phyloP scores from a whole-genome alignment of 2,329 filamentous ascomycete species.

The Aschersonia sp. region DNA sequence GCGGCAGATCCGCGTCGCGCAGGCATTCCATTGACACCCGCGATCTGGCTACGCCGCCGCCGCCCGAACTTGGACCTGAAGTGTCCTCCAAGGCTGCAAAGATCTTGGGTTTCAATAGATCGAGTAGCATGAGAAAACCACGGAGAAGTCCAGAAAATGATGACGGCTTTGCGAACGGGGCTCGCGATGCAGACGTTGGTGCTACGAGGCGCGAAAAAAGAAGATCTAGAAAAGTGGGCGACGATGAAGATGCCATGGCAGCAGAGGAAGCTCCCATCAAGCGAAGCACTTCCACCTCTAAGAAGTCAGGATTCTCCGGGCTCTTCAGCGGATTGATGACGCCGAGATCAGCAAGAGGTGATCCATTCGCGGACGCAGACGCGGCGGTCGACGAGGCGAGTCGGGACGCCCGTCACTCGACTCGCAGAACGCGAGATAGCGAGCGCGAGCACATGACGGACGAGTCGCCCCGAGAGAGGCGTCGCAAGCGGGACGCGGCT shows the following conservation, averaged over 20 bases:
- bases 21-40: constrained; percentile 52
- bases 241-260: constrained; percentile 25
- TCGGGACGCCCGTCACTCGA: constrained; percentile 45
- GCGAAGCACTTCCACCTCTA: constrained; percentile 22
- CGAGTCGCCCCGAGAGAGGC: constrained; percentile 40
- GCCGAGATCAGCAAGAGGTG: constrained; percentile 28
- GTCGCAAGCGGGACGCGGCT: constrained; percentile 40
- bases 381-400: constrained; percentile 36
- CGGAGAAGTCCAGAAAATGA: constrained; percentile 33
- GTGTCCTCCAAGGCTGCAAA: constrained; percentile 66
- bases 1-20: constrained; percentile 49
- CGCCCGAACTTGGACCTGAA: constrained; percentile 44
- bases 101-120: constrained; percentile 46
- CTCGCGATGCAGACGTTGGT: constrained; percentile 21
- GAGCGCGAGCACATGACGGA: constrained; percentile 32
- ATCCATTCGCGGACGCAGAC: constrained; percentile 33
- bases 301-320: constrained; percentile 40
- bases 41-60: constrained; percentile 57
- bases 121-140: constrained; percentile 25
- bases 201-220: constrained; percentile 17
- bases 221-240: constrained; percentile 17
- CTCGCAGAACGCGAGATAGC: constrained; percentile 43
- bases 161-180: constrained; percentile 33
- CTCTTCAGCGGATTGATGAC: constrained; percentile 47
- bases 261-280: constrained; percentile 17